A percentile compares a stretch with the other conserved stretches of the same genome.
phyloP scores from a whole-genome alignment of 345 rosid genomes.

The Acer campestre region DNA sequence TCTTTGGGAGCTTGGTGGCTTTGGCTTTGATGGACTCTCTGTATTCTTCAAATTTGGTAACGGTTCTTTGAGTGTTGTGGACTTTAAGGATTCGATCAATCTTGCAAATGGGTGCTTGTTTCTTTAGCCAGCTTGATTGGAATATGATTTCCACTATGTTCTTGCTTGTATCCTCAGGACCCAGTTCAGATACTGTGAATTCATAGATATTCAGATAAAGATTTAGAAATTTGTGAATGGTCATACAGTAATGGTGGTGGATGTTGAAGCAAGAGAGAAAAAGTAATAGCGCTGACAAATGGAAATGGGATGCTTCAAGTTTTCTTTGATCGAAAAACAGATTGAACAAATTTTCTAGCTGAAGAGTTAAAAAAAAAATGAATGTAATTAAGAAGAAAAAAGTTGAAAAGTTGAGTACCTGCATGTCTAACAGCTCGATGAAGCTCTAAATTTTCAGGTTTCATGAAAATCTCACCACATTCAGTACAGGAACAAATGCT shows the following conservation, averaged over 20 bases:
- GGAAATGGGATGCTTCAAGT: no score
- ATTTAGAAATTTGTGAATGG: background rate
- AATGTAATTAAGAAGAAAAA: background rate
- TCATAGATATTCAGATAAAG: background rate
- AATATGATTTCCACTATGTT: conserved; percentile 88
- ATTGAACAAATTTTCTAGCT: no score
- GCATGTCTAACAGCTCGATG: conserved; percentile 76
- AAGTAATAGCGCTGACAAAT: background rate
- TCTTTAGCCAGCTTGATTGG: conserved; percentile 88
- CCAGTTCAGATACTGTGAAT: conserved; percentile 64
- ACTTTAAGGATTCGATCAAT: conserved; percentile 77
- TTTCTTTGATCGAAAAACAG: no score
- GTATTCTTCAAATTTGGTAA: conserved; percentile 71
- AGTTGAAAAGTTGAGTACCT: conserved; percentile 35
- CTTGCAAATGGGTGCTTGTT: conserved; percentile 59
- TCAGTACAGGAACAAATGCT: conserved; percentile 65
- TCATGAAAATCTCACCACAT: conserved; percentile 73
- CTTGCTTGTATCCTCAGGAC: conserved; percentile 78
- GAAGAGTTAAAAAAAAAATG: no score
- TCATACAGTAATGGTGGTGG: background rate
- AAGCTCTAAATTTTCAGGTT: conserved; percentile 67
- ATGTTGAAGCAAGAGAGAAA: background rate
- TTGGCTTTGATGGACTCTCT: conserved; percentile 70
- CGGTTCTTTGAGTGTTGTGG: conserved; percentile 67
- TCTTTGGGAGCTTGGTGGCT: conserved; percentile 55